phyloP scores from a whole-genome alignment of 371 early-diverging fungal genomes.

The Apophysomyces ossiformis region DNA sequence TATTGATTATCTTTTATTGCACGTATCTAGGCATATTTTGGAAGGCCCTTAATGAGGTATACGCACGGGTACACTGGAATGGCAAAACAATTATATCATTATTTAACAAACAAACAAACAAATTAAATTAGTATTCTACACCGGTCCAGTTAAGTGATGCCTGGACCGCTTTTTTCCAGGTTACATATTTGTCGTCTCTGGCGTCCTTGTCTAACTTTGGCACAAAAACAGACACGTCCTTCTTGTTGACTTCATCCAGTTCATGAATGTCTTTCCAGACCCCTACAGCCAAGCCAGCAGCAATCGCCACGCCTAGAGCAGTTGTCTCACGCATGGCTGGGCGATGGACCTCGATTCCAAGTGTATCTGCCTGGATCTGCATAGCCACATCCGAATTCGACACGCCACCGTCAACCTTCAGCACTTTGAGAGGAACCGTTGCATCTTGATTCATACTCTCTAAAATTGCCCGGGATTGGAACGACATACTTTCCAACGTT shows the following conservation, averaged over 20 bases:
- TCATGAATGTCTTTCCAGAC: slow-evolving; percentile 56
- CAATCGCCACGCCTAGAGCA: slow-evolving; percentile 90
- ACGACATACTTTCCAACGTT: slow-evolving; percentile 84
- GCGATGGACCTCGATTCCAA: slow-evolving; percentile 78
- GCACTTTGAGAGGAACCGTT: slow-evolving; percentile 57
- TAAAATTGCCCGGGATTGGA: slow-evolving; percentile 84
- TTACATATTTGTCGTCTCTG: slow-evolving; percentile 58
- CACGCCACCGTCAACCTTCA: slow-evolving; percentile 90
- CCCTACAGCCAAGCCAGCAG: slow-evolving; percentile 82
- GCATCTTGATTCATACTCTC: slow-evolving; percentile 86
- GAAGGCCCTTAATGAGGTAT: no score
- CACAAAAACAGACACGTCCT: slow-evolving; percentile 36
- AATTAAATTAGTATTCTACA: slow-evolving; percentile 22
- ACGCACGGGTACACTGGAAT: no score
- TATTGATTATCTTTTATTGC: no score
- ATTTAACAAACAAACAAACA: neutral
- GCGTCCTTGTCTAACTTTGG: slow-evolving; percentile 46
- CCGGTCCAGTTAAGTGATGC: slow-evolving; percentile 67
- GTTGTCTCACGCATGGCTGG: slow-evolving; percentile 91
- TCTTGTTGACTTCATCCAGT: slow-evolving; percentile 29
- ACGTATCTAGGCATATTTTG: no score
- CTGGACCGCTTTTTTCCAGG: slow-evolving; percentile 86
- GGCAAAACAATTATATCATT: no score
- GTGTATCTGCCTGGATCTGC: slow-evolving; percentile 88
- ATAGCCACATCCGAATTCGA: slow-evolving; percentile 81